A percentile compares a stretch with the other conserved stretches of the same genome.
Evolutionary conservation across 805 yeast species (phyloP).

Genomic region (Sugiyamaella valdiviana): DNA sequence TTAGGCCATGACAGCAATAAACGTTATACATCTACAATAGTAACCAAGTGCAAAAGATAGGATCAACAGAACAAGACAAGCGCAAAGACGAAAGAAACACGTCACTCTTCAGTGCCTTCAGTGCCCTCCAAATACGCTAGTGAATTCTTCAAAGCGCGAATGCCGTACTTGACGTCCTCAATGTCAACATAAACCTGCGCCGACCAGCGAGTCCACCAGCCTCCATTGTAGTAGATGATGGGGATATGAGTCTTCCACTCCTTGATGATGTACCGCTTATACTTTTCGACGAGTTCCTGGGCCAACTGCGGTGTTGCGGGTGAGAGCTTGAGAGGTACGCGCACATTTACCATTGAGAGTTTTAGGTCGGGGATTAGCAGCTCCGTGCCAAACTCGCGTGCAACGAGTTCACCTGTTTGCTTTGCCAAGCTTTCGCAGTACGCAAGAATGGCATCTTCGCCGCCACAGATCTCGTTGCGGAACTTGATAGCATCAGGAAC

Average conservation of each 20-base stretch:
- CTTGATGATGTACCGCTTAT: conserved; percentile 16
- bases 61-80: too few species aligned
- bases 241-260: conserved; percentile 47
- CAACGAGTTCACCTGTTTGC: conserved; percentile 38
- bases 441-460: conserved; percentile 45
- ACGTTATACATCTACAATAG: too few species aligned
- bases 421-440: conserved; percentile 45
- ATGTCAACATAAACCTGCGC: conserved; percentile 56
- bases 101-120: not conserved
- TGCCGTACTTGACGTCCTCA: conserved; percentile 46
- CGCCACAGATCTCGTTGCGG: conserved; percentile 51
- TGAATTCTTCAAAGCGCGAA: conserved; percentile 30
- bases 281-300: conserved; percentile 9
- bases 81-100: too few species aligned
- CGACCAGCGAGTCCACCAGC: conserved; percentile 45
- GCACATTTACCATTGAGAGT: conserved; percentile 42
- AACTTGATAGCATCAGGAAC: conserved; percentile 49
- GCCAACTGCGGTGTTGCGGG: conserved; percentile 18
- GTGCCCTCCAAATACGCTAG: conserved; percentile 1
- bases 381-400: conserved; percentile 37
- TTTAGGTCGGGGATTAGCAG: conserved; percentile 36
- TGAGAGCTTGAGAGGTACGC: conserved; percentile 32
- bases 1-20: too few species aligned
- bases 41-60: too few species aligned
- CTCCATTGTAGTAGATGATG: conserved; percentile 37